Base-by-base conservation (phyloP, 306 rosid species). In the Trifolium pratense region DNA sequence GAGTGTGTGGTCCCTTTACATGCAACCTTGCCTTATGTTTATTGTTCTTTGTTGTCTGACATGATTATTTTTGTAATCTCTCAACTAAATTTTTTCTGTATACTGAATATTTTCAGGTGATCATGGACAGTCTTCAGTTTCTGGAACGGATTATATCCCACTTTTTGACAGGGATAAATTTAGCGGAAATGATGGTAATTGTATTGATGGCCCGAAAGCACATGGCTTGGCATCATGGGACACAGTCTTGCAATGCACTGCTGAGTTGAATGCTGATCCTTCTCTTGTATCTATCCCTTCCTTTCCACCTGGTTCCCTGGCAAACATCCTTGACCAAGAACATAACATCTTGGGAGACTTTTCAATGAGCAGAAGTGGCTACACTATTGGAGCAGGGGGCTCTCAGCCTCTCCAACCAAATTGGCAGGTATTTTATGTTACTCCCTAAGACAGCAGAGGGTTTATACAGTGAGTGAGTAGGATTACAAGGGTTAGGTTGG, bases 401-500 rank as follows among this genome's bases (percentile, higher is more conserved):
- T 78, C 88, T 75, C 79, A 66, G 77, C 62, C 90, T 73, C 71
- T 81, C 56, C 78, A 81, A 76, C 75, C 90, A 48, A 82, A 75
- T 71, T 89, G 96, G 93, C 90, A 85, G 97, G 97, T 92, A 85
- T 75, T 75, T 71, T 26, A 36, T 71, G n/a, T 16, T 70, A 66
- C 68, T 60, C 32, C 64, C 68, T 46, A 26, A 17, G 73, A 31
- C 77, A 18, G 17, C 29, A 17, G 51, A 64, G 15, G 69, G 31
- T 5, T 9, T 37, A 63, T 63, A 37, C 26, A 18, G 68, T 37
- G 49, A 63, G 68, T 29, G 15, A 9, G 66, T n/a, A 17, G 48
- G 29, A 18, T 61, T 32, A 34, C 21, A 36, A 14, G 21, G 45
- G 68, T 61, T 61, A 61, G 25, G 20, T 36, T 34, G 48, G n/a